Evolutionary conservation across 768 basidiomycete species (phyloP).

Genomic region (Russula sp.): DNA sequence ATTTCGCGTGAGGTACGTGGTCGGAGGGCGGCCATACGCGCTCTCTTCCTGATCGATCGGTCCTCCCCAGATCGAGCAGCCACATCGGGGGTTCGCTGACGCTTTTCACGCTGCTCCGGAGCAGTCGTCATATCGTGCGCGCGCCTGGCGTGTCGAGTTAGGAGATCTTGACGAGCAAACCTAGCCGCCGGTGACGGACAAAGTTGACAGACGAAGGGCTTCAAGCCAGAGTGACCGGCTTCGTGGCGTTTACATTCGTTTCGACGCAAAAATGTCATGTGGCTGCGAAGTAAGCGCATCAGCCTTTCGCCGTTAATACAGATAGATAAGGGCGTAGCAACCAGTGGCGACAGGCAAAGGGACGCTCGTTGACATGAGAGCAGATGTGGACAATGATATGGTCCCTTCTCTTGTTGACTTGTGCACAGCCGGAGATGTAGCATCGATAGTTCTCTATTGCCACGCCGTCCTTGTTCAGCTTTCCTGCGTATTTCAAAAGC

Average conservation of each 20-base stretch:
- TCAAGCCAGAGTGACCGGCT: slow-evolving; percentile 51
- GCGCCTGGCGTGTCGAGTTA: slow-evolving; percentile 58
- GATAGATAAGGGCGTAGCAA: slow-evolving; percentile 26
- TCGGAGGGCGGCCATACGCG: slow-evolving; percentile 1
- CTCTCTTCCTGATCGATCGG: slow-evolving; percentile 7
- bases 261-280: slow-evolving; percentile 61
- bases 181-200: slow-evolving; percentile 42
- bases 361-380: slow-evolving; percentile 63
- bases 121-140: slow-evolving; percentile 49
- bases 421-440: slow-evolving; percentile 59
- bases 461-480: slow-evolving; percentile 52
- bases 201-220: slow-evolving; percentile 54
- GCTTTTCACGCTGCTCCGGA: slow-evolving; percentile 34
- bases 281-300: slow-evolving; percentile 34
- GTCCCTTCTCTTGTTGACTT: slow-evolving; percentile 65
- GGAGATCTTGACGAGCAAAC: slow-evolving; percentile 63
- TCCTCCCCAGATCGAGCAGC: slow-evolving; percentile 28
- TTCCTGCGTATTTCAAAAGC: slow-evolving; percentile 64
- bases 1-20: background rate
- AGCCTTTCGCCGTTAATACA: slow-evolving; percentile 8
- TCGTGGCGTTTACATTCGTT: slow-evolving; percentile 77
- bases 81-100: slow-evolving; percentile 25
- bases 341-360: slow-evolving; percentile 61
- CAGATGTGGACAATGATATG: slow-evolving; percentile 73
- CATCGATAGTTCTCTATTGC: slow-evolving; percentile 58